A percentile compares a stretch with the other conserved stretches of the same genome.
These are phyloP conservation scores for Raphanus raphanistrum DNA, from an alignment of 345 rosid species.

Conservation along the genomic window DNA sequence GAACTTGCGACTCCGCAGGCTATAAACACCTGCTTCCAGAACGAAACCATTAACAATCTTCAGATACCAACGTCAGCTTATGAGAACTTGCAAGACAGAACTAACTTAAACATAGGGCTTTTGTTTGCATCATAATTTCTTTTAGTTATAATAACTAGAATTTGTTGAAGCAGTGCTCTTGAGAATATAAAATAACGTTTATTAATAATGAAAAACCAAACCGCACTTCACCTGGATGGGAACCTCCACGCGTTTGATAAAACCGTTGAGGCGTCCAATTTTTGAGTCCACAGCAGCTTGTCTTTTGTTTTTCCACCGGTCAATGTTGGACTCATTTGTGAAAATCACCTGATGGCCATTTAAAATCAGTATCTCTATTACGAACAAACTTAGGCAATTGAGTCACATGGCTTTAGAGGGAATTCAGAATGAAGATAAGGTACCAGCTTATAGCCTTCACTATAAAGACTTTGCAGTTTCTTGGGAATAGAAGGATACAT, in stretches of 20 bases:
- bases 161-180: neutral
- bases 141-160: neutral
- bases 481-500: constrained; percentile 89
- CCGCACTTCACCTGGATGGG: constrained; percentile 75
- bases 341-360: constrained; percentile 66
- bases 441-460: constrained; percentile 92
- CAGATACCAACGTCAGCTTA: neutral
- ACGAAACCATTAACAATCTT: neutral
- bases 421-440: neutral
- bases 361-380: constrained; percentile 13
- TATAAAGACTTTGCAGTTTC: constrained; percentile 68
- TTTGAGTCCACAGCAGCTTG: constrained; percentile 92
- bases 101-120: neutral
- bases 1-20: constrained; percentile 68
- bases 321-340: constrained; percentile 95
- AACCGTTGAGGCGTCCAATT: constrained; percentile 78
- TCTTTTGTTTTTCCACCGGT: constrained; percentile 95
- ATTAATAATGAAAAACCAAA: neutral
- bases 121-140: neutral
- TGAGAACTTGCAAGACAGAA: neutral
- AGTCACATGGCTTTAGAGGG: neutral
- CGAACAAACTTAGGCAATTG: neutral
- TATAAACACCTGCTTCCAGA: constrained; percentile 65
- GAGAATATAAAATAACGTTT: neutral
- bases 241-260: constrained; percentile 67